Evolutionary conservation across 805 yeast species (phyloP).

Genomic region (Ogataea methanolica): DNA sequence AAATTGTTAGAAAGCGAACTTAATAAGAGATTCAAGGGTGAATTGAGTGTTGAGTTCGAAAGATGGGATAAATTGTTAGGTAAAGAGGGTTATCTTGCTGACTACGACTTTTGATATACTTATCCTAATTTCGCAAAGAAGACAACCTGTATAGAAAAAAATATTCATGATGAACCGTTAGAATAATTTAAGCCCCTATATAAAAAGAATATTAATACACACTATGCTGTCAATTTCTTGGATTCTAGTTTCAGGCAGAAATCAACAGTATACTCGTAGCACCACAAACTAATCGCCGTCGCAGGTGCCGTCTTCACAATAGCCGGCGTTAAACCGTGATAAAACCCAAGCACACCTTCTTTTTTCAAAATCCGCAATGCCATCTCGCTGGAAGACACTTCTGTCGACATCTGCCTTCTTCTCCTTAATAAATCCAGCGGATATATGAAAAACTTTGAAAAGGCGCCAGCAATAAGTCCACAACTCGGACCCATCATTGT

Average conservation of each 20-base stretch:
- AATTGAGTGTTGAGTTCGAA: conserved; percentile 78
- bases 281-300: conserved; percentile 35
- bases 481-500: conserved; percentile 51
- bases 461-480: conserved; percentile 71
- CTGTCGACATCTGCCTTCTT: conserved; percentile 56
- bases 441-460: conserved; percentile 69
- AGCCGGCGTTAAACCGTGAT: conserved; percentile 70
- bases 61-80: conserved; percentile 38
- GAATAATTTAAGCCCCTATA: too few species aligned
- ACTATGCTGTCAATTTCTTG: background rate
- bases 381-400: conserved; percentile 20
- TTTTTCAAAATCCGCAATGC: conserved; percentile 36
- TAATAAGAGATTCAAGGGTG: conserved; percentile 59
- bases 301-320: conserved; percentile 78
- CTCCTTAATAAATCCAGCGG: conserved; percentile 85
- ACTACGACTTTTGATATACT: conserved; percentile 11
- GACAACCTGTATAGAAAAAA: too few species aligned
- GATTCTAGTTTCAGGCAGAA: conserved; percentile 14
- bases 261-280: conserved; percentile 28
- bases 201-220: background rate
- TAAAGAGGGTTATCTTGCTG: conserved; percentile 21
- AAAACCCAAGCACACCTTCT: conserved; percentile 68
- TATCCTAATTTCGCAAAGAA: too few species aligned
- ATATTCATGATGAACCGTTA: too few species aligned
- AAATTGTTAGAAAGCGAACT: conserved; percentile 60